Evolutionary conservation across 208 protist species (phyloP).

Genomic region (Trypanosomatidae sp.): DNA sequence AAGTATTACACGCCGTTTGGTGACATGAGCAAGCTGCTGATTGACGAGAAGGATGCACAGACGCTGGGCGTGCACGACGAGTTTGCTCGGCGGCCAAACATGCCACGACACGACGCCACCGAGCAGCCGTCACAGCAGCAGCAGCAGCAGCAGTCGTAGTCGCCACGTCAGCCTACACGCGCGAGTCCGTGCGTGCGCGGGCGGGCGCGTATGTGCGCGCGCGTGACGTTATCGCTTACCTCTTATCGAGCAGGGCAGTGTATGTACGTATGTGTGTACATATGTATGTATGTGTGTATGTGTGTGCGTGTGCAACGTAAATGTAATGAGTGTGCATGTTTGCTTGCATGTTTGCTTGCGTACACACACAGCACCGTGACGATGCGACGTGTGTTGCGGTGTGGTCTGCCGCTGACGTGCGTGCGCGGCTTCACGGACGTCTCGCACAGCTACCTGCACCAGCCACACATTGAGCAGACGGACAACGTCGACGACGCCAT

Average conservation of each 20-base stretch:
- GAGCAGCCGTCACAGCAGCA: slow-evolving; percentile 16
- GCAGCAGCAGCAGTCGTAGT: too few relatives aligned
- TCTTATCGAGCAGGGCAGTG: too few relatives aligned
- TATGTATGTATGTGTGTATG: too few relatives aligned
- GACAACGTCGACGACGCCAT: slow-evolving; percentile 65
- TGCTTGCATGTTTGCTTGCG: too few relatives aligned
- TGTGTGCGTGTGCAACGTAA: background rate
- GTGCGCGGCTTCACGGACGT: too few relatives aligned
- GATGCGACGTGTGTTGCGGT: background rate
- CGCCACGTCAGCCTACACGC: too few relatives aligned
- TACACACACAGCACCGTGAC: too few relatives aligned
- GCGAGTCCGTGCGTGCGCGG: too few relatives aligned
- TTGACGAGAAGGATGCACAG: slow-evolving; percentile 71
- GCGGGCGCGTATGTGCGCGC: too few relatives aligned
- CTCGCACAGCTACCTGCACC: slow-evolving; percentile 76
- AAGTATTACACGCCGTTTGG: slow-evolving; percentile 87
- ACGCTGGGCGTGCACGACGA: slow-evolving; percentile 83
- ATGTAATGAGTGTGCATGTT: background rate
- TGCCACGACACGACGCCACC: slow-evolving; percentile 69
- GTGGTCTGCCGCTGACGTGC: too few relatives aligned
- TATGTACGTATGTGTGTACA: too few relatives aligned
- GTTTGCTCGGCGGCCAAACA: slow-evolving; percentile 76
- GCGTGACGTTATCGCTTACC: too few relatives aligned
- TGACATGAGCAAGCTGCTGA: slow-evolving; percentile 67
- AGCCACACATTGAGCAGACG: slow-evolving; percentile 73